Conservation (phyloP, 306 rosid genomes). For the Sicyos baderoa region DNA sequence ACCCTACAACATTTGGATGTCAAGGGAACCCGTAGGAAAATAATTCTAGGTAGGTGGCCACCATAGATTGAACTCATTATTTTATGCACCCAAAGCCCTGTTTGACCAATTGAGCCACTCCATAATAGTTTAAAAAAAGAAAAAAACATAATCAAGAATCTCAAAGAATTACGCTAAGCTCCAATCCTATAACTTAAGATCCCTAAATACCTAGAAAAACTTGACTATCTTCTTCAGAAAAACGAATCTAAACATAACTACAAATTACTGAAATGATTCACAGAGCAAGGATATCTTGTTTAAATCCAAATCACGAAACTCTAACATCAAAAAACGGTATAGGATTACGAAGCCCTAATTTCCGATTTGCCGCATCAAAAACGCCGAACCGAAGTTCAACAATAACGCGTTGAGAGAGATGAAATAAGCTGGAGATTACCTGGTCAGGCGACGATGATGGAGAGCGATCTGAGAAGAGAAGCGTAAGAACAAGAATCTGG, state of each 20-base stretch:
- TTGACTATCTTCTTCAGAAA: neutral
- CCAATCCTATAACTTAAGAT: neutral
- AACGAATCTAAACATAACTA: neutral
- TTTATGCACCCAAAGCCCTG: no score
- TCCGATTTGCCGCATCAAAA: neutral
- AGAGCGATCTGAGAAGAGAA: slow-evolving; percentile 8
- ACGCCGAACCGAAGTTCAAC: neutral
- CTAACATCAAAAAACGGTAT: neutral
- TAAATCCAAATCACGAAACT: neutral
- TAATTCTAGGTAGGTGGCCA: no score
- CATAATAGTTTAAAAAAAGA: no score
- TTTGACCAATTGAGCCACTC: no score
- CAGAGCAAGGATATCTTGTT: neutral
- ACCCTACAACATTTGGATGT: no score
- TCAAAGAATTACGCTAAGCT: neutral
- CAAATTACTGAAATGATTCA: neutral
- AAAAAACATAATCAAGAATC: neutral
- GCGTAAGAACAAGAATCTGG: slow-evolving; percentile 6
- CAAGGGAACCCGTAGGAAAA: no score
- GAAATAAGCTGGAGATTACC: neutral
- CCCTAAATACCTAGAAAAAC: neutral
- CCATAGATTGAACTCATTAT: no score
- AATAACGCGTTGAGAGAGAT: neutral
- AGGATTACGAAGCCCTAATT: neutral
- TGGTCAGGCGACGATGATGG: neutral